These are phyloP conservation scores for Diplocarpon rosae DNA, from an alignment of 2,329 filamentous ascomycete species.

Conservation along the genomic window DNA sequence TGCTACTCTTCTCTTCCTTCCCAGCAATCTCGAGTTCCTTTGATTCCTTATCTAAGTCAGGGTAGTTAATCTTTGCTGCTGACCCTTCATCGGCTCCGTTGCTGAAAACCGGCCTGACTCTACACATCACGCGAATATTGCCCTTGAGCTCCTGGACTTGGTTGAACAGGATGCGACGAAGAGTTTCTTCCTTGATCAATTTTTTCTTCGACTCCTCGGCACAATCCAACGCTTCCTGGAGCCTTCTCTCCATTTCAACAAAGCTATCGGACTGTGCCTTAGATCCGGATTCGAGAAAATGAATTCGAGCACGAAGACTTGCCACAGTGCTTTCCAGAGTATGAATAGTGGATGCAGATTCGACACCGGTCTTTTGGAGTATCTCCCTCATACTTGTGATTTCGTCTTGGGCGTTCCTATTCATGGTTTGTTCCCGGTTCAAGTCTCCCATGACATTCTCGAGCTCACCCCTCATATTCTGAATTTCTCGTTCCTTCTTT, in stretches of 20 bases:
- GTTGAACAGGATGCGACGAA: constrained; percentile 87
- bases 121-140: constrained; percentile 96
- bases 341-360: constrained; percentile 48
- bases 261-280: constrained; percentile 83
- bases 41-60: constrained; percentile 68
- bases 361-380: constrained; percentile 39
- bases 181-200: constrained; percentile 80
- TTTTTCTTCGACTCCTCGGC: constrained; percentile 68
- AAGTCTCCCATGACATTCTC: constrained; percentile 40
- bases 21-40: constrained; percentile 79
- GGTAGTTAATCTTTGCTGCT: constrained; percentile 66
- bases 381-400: constrained; percentile 36
- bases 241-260: constrained; percentile 65
- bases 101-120: constrained; percentile 67
- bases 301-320: constrained; percentile 68
- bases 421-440: constrained; percentile 48
- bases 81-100: constrained; percentile 42
- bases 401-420: constrained; percentile 30
- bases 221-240: constrained; percentile 63
- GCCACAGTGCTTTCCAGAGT: constrained; percentile 65
- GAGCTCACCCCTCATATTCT: constrained; percentile 35
- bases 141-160: constrained; percentile 96
- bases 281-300: constrained; percentile 81
- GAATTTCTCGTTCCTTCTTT: constrained; percentile 42
- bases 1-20: constrained; percentile 70